Percentiles rank a stretch among this genome's conserved stretches.
These are phyloP conservation scores for Paramecium primaurelia DNA, from an alignment of 73 alveolate species.

Conservation along the genomic window DNA sequence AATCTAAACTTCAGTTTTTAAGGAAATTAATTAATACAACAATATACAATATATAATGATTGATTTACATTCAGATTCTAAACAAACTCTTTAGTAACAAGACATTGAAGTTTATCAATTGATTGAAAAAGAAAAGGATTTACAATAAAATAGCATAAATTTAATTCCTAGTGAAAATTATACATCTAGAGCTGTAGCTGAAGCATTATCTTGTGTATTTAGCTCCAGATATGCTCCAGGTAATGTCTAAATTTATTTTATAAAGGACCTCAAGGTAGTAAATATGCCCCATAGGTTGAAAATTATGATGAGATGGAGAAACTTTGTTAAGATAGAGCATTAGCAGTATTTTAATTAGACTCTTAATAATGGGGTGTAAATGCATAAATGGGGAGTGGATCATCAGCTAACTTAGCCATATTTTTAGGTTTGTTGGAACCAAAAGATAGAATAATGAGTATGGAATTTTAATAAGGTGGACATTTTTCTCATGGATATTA, in stretches of 20 bases:
- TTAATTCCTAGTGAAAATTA: slow-evolving; percentile 72
- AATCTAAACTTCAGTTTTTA: not conserved
- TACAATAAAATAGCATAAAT: slow-evolving; percentile 63
- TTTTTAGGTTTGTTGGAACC: slow-evolving; percentile 69
- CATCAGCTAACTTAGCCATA: slow-evolving; percentile 78
- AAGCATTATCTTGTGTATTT: slow-evolving; percentile 69
- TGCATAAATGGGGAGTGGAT: slow-evolving; percentile 73
- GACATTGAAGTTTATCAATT: slow-evolving; percentile 62
- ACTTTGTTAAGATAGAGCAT: slow-evolving; percentile 68
- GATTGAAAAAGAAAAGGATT: slow-evolving; percentile 60
- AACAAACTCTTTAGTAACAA: not conserved
- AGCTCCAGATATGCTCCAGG: slow-evolving; percentile 61
- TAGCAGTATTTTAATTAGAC: slow-evolving; percentile 66
- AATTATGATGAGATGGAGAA: slow-evolving; percentile 70
- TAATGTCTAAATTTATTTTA: not conserved
- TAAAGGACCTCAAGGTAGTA: slow-evolving; percentile 65
- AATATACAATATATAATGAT: not conserved
- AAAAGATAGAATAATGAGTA: slow-evolving; percentile 74
- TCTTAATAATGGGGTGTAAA: slow-evolving; percentile 79
- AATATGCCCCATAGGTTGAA: slow-evolving; percentile 64
- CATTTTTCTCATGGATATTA: slow-evolving; percentile 80
- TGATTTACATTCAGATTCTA: not conserved
- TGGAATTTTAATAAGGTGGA: slow-evolving; percentile 81
- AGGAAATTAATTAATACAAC: not conserved
- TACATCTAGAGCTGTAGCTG: slow-evolving; percentile 65